Conservation (phyloP, 2,329 filamentous ascomycete species). For the Calonectria montana region DNA sequence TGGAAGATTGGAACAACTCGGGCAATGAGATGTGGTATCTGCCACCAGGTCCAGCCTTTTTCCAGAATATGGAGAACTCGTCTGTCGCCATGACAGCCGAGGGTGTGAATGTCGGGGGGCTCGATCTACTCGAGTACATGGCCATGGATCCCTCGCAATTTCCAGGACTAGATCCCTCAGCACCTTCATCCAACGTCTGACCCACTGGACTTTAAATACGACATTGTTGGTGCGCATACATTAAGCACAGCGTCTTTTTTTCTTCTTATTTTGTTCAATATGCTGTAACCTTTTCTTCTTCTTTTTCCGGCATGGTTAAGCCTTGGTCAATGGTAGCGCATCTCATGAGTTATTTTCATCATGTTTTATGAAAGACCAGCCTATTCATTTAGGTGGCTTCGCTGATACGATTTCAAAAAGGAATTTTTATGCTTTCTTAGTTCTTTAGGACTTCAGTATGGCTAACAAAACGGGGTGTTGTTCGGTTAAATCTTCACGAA, state of each 20-base stretch:
- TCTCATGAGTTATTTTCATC: neutral
- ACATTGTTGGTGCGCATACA: neutral
- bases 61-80: conserved; percentile 71
- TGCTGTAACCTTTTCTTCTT: neutral
- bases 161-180: conserved; percentile 47
- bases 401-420: neutral
- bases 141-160: conserved; percentile 65
- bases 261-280: neutral
- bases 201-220: no score
- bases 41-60: conserved; percentile 71
- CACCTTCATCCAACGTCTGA: conserved; percentile 34
- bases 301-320: conserved; percentile 1
- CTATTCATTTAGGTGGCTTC: neutral
- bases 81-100: conserved; percentile 75
- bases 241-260: neutral
- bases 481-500: neutral
- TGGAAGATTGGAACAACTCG: conserved; percentile 67
- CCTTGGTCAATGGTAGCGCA: neutral
- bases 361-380: neutral
- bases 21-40: conserved; percentile 76
- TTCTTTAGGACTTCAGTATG: neutral
- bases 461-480: neutral
- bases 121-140: conserved; percentile 77
- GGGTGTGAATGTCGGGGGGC: conserved; percentile 73
- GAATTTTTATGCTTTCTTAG: neutral